These are phyloP conservation scores for Astrothelium subdiscretum DNA, from an alignment of 495 filamentous ascomycete genomes.

Conservation along the genomic window DNA sequence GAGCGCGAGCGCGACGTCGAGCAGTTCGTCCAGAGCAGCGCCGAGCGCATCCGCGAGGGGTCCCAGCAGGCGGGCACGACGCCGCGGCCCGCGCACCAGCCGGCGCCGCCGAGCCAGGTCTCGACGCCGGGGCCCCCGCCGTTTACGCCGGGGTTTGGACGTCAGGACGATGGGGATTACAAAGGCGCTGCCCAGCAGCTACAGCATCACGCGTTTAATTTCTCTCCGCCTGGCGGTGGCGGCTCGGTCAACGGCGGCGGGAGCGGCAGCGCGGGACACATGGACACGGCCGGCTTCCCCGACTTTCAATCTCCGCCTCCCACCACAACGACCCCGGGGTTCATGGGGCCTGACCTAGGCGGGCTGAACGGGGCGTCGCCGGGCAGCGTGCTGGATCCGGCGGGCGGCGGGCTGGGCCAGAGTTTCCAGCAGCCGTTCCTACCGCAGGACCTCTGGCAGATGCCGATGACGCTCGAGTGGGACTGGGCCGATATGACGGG, in stretches of 20 bases:
- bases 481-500: constrained; percentile 85
- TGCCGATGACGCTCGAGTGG: constrained; percentile 96
- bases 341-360: neutral
- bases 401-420: constrained; percentile 7
- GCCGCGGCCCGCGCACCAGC: neutral
- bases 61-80: neutral
- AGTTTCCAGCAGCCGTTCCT: constrained; percentile 84
- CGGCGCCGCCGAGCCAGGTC: neutral
- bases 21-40: neutral
- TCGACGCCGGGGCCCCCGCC: neutral
- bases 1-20: constrained; percentile 1
- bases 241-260: no score
- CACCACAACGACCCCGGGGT: neutral
- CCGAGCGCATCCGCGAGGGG: neutral
- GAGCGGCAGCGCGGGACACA: no score
- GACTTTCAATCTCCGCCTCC: neutral
- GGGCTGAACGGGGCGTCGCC: constrained; percentile 1
- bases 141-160: neutral
- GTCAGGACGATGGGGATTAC: neutral
- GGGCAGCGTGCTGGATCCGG: constrained; percentile 16
- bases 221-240: neutral
- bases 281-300: neutral
- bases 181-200: no score
- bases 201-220: neutral
- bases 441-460: constrained; percentile 92